A percentile compares a stretch with the other conserved stretches of the same genome.
Evolutionary conservation across 2,329 filamentous ascomycete genomes (phyloP).

Genomic region (Rhynchosporium agropyri): DNA sequence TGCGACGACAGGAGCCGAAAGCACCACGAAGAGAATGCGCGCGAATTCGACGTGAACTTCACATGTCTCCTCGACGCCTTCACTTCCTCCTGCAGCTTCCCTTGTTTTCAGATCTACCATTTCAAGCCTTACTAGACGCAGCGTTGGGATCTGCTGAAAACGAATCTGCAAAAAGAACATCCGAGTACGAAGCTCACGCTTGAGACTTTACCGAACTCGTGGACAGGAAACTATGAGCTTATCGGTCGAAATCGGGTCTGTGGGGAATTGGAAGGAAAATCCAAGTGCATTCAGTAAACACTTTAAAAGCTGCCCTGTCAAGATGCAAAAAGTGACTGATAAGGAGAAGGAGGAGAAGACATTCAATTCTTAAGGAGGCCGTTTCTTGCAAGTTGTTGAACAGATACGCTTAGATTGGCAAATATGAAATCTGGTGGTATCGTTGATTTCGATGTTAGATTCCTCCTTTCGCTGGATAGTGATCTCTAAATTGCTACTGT

Average conservation of each 20-base stretch:
- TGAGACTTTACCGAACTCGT: constrained; percentile 3
- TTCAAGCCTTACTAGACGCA: constrained; percentile 15
- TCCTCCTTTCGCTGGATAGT: too few species aligned
- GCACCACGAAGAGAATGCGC: neutral
- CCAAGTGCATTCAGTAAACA: constrained; percentile 5
- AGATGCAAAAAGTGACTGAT: neutral
- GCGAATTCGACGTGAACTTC: neutral
- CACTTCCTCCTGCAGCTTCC: constrained; percentile 16
- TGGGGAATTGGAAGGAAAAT: constrained; percentile 14
- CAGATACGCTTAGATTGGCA: neutral
- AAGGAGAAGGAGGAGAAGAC: neutral
- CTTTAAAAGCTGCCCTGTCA: constrained; percentile 10
- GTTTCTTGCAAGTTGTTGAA: neutral
- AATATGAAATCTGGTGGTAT: too few species aligned
- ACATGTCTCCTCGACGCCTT: constrained; percentile 20
- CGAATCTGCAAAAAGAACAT: constrained; percentile 12
- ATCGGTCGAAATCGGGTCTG: constrained; percentile 2
- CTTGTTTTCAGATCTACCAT: constrained; percentile 14
- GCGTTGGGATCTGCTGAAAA: constrained; percentile 8
- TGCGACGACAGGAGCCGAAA: neutral
- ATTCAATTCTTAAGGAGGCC: neutral
- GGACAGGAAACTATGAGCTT: constrained; percentile 15
- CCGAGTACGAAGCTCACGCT: neutral
- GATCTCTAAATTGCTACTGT: too few species aligned
- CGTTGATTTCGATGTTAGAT: too few species aligned